Conservation (phyloP, 164 flowering plant genomes). For the Liquidambar formosana region DNA sequence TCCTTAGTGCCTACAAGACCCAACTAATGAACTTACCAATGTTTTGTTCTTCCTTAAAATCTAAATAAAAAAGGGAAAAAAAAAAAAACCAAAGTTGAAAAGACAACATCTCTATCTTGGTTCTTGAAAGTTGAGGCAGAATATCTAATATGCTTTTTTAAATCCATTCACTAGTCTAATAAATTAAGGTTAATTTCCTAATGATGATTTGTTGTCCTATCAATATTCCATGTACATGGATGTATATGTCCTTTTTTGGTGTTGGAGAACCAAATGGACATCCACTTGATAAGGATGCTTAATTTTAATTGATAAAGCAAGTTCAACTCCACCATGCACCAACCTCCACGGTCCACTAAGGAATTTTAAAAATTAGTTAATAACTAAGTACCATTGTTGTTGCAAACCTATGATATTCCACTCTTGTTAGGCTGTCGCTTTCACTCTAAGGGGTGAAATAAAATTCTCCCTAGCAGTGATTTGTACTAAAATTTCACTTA, state of each 20-base stretch:
- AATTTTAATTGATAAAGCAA: neutral
- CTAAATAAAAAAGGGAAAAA: too few species aligned
- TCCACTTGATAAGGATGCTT: constrained; percentile 9
- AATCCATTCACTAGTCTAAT: too few species aligned
- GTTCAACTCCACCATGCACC: constrained; percentile 3
- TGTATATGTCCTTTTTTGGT: neutral
- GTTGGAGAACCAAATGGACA: constrained; percentile 1
- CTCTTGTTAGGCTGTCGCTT: too few species aligned
- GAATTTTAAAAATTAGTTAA: neutral
- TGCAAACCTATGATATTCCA: too few species aligned
- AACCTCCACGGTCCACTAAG: constrained; percentile 2
- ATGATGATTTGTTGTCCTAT: neutral
- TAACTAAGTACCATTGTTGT: neutral
- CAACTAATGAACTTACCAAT: too few species aligned
- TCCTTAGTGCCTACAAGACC: too few species aligned
- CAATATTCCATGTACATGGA: neutral
- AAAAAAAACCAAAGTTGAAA: too few species aligned
- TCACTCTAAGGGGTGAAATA: too few species aligned
- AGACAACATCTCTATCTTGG: neutral
- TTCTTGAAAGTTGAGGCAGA: neutral
- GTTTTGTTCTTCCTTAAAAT: too few species aligned
- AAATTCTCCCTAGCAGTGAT: too few species aligned
- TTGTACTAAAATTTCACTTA: too few species aligned
- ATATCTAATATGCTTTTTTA: neutral
- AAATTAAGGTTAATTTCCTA: neutral